Evolutionary conservation across 2,329 filamentous ascomycete genomes (phyloP).

Genomic region (Colletotrichum orbiculare): DNA sequence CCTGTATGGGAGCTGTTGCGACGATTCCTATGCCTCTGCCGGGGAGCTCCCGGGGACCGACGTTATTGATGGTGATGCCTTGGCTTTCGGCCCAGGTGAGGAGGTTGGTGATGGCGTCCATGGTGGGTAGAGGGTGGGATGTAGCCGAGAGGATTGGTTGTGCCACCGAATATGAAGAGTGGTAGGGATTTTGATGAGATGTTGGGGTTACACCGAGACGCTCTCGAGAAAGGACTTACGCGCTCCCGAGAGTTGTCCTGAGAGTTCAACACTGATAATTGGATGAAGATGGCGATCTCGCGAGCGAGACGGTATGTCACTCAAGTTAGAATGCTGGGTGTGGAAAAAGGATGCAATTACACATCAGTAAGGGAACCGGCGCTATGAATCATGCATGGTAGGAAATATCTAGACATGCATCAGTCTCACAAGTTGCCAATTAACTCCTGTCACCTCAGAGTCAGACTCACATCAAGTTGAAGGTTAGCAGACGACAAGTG

Average conservation of each 20-base stretch:
- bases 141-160: background rate
- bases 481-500: background rate
- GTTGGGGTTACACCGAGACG: too few species aligned
- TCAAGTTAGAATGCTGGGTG: too few species aligned
- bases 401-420: too few species aligned
- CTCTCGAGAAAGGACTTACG: too few species aligned
- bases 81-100: constrained; percentile 73
- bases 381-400: too few species aligned
- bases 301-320: too few species aligned
- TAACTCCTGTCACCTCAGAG: background rate
- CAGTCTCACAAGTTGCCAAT: background rate
- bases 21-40: constrained; percentile 83
- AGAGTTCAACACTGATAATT: too few species aligned
- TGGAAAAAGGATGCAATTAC: too few species aligned
- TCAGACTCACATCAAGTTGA: background rate
- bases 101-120: constrained; percentile 59
- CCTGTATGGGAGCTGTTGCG: constrained; percentile 74
- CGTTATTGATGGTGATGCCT: constrained; percentile 75
- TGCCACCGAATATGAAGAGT: background rate
- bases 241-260: too few species aligned
- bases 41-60: constrained; percentile 74
- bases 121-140: background rate
- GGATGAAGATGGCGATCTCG: too few species aligned
- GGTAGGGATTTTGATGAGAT: background rate
- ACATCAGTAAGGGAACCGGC: too few species aligned